phyloP scores from a whole-genome alignment of 768 basidiomycete genomes.

The Basidioascus undulatus region DNA sequence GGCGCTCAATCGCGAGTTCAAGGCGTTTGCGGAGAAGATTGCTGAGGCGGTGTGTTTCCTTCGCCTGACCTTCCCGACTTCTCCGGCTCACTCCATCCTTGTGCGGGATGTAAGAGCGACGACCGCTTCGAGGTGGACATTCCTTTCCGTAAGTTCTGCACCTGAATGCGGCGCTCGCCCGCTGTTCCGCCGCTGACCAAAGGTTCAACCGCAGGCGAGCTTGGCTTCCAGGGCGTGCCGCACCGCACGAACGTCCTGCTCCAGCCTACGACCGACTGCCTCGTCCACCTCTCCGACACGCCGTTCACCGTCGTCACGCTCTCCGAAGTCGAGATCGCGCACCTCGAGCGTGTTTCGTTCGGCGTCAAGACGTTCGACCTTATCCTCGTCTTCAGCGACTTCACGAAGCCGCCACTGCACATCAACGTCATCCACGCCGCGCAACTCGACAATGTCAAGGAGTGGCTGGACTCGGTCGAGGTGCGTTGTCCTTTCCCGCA shows the following conservation, averaged over 20 bases:
- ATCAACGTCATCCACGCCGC: constrained; percentile 84
- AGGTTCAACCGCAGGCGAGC: no score
- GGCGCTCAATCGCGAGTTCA: constrained; percentile 80
- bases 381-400: constrained; percentile 91
- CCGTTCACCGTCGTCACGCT: constrained; percentile 92
- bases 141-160: no score
- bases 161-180: no score
- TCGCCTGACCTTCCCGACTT: background rate
- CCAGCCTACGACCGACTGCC: constrained; percentile 87
- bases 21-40: constrained; percentile 73
- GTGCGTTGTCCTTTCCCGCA: constrained; percentile 8
- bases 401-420: constrained; percentile 71
- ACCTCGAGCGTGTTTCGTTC: constrained; percentile 89
- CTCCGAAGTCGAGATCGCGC: constrained; percentile 84
- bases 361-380: constrained; percentile 90
- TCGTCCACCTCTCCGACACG: constrained; percentile 80
- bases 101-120: no score
- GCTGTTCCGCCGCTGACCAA: no score
- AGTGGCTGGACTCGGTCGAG: constrained; percentile 97
- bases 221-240: constrained; percentile 91
- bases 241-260: constrained; percentile 82
- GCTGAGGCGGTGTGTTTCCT: constrained; percentile 49
- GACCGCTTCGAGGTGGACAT: constrained; percentile 80
- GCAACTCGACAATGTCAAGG: constrained; percentile 89
- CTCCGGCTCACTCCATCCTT: no score